phyloP scores from a whole-genome alignment of 1,284 basidiomycete genomes.

The Tausonia pullulans region DNA sequence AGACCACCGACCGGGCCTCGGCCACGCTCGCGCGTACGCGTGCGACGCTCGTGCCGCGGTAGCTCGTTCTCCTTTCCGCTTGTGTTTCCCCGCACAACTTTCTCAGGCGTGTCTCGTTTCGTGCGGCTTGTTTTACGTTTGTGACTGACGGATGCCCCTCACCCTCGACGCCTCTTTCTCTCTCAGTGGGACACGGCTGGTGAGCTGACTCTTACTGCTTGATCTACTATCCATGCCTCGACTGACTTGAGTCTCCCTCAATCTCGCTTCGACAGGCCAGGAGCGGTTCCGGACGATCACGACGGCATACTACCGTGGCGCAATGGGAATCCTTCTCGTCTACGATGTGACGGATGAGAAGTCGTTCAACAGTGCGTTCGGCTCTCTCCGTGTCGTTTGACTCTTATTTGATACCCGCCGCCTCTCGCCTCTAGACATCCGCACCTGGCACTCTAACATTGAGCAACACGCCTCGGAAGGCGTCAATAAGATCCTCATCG shows the following conservation, averaged over 20 bases:
- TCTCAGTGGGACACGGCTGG: constrained; percentile 90
- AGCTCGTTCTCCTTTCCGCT: no score
- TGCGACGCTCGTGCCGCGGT: no score
- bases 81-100: no score
- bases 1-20: no score
- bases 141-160: no score
- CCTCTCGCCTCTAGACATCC: constrained; percentile 58
- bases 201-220: constrained; percentile 15
- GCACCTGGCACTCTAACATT: constrained; percentile 96
- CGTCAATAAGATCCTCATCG: constrained; percentile 97
- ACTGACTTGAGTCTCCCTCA: not conserved
- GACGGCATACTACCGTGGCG: constrained; percentile 98
- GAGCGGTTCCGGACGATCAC: constrained; percentile 99
- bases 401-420: not conserved
- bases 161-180: not conserved
- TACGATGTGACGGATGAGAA: constrained; percentile 98
- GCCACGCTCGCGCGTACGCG: no score
- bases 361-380: constrained; percentile 81
- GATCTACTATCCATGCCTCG: not conserved
- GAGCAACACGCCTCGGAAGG: constrained; percentile 98
- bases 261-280: constrained; percentile 46
- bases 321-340: constrained; percentile 97
- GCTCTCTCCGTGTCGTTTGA: constrained; percentile 15
- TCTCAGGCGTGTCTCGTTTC: not conserved
- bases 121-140: not conserved